Conservation (phyloP, 768 basidiomycete genomes). For the Hypholoma sublateritium region DNA sequence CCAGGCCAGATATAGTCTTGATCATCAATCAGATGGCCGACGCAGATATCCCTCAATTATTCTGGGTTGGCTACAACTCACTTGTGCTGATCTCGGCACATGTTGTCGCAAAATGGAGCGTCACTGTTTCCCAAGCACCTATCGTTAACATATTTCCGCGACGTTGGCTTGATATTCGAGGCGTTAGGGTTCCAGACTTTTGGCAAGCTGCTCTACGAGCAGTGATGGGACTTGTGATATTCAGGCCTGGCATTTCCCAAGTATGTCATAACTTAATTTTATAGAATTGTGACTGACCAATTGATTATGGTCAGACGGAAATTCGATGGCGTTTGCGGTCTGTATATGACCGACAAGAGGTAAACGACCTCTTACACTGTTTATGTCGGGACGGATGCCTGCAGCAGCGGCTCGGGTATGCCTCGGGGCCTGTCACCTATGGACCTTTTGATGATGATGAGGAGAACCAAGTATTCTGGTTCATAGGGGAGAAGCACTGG, state of each 20-base stretch:
- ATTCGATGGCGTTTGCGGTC: slow-evolving; percentile 69
- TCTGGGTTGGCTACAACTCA: slow-evolving; percentile 64
- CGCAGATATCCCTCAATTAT: slow-evolving; percentile 52
- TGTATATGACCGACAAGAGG: slow-evolving; percentile 76
- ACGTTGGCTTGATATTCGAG: slow-evolving; percentile 77
- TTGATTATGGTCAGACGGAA: slow-evolving; percentile 47
- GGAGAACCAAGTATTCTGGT: slow-evolving; percentile 54
- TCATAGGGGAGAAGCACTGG: slow-evolving; percentile 60
- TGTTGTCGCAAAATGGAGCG: slow-evolving; percentile 54
- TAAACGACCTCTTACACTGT: slow-evolving; percentile 57
- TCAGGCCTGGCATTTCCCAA: slow-evolving; percentile 74
- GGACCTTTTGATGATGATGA: slow-evolving; percentile 50
- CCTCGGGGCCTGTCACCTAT: slow-evolving; percentile 17
- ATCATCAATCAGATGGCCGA: slow-evolving; percentile 37
- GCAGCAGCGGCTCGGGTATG: slow-evolving; percentile 27
- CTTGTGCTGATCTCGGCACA: slow-evolving; percentile 57
- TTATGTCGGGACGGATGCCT: slow-evolving; percentile 55
- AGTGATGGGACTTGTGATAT: slow-evolving; percentile 62
- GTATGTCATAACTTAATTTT: slow-evolving; percentile 35
- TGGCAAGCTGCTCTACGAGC: slow-evolving; percentile 77
- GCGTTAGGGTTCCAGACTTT: slow-evolving; percentile 53
- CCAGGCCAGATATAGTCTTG: background rate
- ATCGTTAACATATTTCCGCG: slow-evolving; percentile 57
- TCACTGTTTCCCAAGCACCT: slow-evolving; percentile 46
- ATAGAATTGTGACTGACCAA: background rate